These are phyloP conservation scores for Lycium ferocissimum DNA, from an alignment of 257 asterid species.

Conservation along the genomic window DNA sequence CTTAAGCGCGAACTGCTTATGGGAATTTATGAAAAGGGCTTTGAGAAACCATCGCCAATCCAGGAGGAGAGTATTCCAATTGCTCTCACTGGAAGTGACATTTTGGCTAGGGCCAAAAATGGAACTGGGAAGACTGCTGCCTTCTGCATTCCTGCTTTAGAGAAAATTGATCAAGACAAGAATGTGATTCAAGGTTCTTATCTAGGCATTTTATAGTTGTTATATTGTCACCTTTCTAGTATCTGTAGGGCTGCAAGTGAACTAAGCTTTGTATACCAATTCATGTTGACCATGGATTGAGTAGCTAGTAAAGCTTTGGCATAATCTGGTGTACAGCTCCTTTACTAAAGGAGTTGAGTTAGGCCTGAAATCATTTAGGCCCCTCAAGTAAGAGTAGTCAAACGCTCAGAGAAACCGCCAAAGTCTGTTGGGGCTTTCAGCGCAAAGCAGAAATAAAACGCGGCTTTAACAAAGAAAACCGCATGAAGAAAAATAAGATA, in stretches of 20 bases:
- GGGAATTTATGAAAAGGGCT: conserved; percentile 98
- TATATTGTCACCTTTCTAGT: neutral
- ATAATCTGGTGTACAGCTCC: neutral
- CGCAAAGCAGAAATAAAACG: neutral
- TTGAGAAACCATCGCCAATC: conserved; percentile 91
- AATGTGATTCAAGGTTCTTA: conserved; percentile 81
- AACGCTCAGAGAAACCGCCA: neutral
- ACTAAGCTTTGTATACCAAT: neutral
- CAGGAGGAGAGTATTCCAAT: conserved; percentile 98
- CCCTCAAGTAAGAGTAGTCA: conserved; percentile 1
- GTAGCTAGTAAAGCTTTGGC: neutral
- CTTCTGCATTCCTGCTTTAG: conserved; percentile 86
- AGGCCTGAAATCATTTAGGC: neutral
- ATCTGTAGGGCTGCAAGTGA: conserved; percentile 19
- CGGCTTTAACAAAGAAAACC: neutral
- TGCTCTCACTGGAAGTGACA: conserved; percentile 90
- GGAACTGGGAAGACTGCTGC: conserved; percentile 98
- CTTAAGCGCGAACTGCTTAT: conserved; percentile 86
- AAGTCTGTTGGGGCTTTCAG: neutral
- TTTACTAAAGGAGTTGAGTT: neutral
- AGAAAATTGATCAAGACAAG: conserved; percentile 84
- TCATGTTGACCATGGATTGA: neutral
- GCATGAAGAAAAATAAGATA: neutral
- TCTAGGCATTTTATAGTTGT: neutral
- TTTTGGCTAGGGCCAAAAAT: conserved; percentile 91